Evolutionary conservation across 805 yeast genomes (phyloP), one percentile per base, ranked within the genome.

Genomic region (Ogataea degrootiae): DNA sequence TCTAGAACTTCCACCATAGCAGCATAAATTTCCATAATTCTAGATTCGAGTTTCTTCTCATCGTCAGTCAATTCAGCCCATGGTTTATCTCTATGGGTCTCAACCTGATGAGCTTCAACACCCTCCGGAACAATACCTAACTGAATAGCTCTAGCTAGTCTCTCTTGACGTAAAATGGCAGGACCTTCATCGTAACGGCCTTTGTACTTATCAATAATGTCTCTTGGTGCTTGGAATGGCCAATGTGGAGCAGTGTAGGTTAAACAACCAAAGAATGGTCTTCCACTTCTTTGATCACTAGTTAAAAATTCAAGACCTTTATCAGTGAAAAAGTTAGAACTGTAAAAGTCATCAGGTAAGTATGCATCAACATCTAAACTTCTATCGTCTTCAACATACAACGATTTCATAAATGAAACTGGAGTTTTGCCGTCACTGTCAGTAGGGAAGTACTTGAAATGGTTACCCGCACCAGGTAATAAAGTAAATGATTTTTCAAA

Each of bases 171-270:
- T 37, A 77, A 59, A 6, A 53, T 70, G 19, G 65, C 70, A 2
- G 82, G 82, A 2, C 84, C 84, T 7, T 63, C 66, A 50, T 72
- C 73, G 53, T 76, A 75, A 7, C 61, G 50, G 4, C 80, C 79
- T 45, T 68, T 67, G 58, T 80, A 77, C 48, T 78, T 76, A 5
- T 61, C 69, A 43, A 78, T 67, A 7, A 67, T 57, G 6, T 74
- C 75, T 42, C 61, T 60, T 6, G 83, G 83, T 1, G 85, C 85
- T 60, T 80, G 85, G 55, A 72, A 70, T 11, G 85, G 85, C 85
- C 85, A 80, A 57, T 80, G 85, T 3, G 85, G 85, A 1, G 85
- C 85, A 5, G 83, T 78, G 54, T 76, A 79, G 6, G 84, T 80
- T 47, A 80, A 63, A 22, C 68, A 61, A 4, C 80, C 79, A 47